A percentile compares a stretch with the other conserved stretches of the same genome.
Conservation (phyloP, 495 filamentous ascomycete species). For the Chaetomium cochliodes region DNA sequence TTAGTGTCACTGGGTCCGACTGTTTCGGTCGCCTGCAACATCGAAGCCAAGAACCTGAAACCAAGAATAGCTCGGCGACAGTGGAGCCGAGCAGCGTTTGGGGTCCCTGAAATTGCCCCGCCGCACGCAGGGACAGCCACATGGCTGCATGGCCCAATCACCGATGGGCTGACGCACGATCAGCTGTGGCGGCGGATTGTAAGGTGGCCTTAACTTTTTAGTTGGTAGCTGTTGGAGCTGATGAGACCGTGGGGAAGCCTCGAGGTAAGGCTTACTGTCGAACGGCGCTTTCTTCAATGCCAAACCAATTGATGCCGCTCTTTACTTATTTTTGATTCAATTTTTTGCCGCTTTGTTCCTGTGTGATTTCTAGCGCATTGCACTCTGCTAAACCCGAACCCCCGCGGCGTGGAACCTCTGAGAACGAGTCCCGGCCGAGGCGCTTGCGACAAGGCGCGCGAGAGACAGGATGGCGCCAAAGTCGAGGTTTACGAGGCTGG, state of each 20-base stretch:
- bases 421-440: constrained; percentile 1
- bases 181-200: constrained; percentile 24
- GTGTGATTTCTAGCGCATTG: not conserved
- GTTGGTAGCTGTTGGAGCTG: constrained; percentile 22
- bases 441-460: constrained; percentile 15
- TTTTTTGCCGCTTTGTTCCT: not conserved
- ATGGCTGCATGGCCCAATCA: constrained; percentile 14
- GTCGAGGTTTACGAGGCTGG: constrained; percentile 90
- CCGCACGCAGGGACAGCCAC: not conserved
- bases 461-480: constrained; percentile 56
- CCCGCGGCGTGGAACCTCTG: constrained; percentile 16
- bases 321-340: constrained; percentile 7
- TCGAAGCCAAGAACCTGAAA: not conserved
- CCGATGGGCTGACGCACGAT: not conserved
- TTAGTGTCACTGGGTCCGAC: not conserved
- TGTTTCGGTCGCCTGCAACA: not conserved
- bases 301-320: constrained; percentile 30
- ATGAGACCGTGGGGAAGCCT: constrained; percentile 2
- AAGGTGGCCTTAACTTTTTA: constrained; percentile 35
- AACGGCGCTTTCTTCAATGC: constrained; percentile 4
- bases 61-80: constrained; percentile 1
- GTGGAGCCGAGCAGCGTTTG: not conserved
- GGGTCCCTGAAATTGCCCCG: constrained; percentile 7
- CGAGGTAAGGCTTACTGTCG: constrained; percentile 5
- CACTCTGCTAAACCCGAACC: not conserved